A percentile compares a stretch with the other conserved stretches of the same genome.
Conservation (phyloP, 2,329 filamentous ascomycete species). For the Ampelomyces quisqualis region DNA sequence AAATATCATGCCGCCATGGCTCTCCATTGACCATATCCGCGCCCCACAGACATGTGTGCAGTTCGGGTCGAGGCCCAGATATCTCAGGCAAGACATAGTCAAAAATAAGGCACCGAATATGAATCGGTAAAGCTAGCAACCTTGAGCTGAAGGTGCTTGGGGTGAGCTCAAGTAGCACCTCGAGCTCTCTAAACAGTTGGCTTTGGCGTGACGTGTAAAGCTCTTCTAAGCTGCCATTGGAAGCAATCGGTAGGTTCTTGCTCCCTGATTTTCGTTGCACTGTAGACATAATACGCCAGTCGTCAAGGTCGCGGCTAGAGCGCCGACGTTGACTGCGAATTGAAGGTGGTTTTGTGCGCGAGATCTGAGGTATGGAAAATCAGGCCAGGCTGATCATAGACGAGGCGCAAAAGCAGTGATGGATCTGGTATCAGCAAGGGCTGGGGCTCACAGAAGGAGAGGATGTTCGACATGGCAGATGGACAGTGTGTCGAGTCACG, state of each 20-base stretch:
- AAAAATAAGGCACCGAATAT: constrained; percentile 32
- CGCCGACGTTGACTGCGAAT: neutral
- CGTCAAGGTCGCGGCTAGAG: too few relatives aligned
- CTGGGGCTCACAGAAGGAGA: constrained; percentile 11
- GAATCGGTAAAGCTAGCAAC: constrained; percentile 34
- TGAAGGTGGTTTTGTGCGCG: neutral
- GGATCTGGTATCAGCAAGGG: constrained; percentile 3
- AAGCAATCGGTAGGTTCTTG: constrained; percentile 29
- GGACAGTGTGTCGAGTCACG: constrained; percentile 15
- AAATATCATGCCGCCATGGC: constrained; percentile 39
- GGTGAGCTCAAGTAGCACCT: constrained; percentile 37
- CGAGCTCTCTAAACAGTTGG: constrained; percentile 36
- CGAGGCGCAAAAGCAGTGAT: constrained; percentile 2
- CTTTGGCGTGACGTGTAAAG: constrained; percentile 36
- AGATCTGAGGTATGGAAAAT: neutral
- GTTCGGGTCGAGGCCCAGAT: constrained; percentile 22
- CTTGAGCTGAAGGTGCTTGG: constrained; percentile 36
- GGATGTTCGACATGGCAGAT: constrained; percentile 13
- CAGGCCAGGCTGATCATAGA: neutral
- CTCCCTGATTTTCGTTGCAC: constrained; percentile 10
- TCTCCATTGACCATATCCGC: constrained; percentile 37
- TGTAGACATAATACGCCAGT: constrained; percentile 15
- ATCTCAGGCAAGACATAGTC: constrained; percentile 28
- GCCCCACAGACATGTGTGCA: constrained; percentile 41
- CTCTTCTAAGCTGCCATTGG: constrained; percentile 28